Evolutionary conservation across 768 basidiomycete genomes (phyloP).

Genomic region (Collybia sordida): DNA sequence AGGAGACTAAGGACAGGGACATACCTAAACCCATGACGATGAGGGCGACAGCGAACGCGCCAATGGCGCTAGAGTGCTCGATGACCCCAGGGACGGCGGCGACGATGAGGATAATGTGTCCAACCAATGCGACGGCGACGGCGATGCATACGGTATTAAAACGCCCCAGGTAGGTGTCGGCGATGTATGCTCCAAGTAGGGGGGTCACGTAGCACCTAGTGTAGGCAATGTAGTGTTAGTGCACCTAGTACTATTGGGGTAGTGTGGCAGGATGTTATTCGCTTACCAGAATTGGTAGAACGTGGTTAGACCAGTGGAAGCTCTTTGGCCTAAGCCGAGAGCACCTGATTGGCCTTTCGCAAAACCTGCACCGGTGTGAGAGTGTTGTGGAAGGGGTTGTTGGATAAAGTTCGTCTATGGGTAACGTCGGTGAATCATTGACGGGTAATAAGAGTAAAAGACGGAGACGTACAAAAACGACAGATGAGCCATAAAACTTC

Average conservation of each 20-base stretch:
- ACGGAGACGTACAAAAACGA: constrained; percentile 43
- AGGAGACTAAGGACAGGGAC: constrained; percentile 2
- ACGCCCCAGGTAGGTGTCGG: constrained; percentile 70
- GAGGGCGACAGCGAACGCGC: constrained; percentile 56
- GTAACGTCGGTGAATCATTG: not conserved
- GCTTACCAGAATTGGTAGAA: constrained; percentile 71
- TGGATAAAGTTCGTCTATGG: constrained; percentile 74
- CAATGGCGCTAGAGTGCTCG: constrained; percentile 46
- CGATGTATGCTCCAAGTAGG: constrained; percentile 68
- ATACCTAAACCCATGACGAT: constrained; percentile 55
- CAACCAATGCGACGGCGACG: constrained; percentile 57
- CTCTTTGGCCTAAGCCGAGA: constrained; percentile 63
- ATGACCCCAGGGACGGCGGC: constrained; percentile 70
- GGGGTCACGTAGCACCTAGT: constrained; percentile 65
- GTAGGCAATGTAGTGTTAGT: not conserved
- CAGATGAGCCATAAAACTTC: constrained; percentile 45
- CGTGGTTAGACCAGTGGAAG: constrained; percentile 69
- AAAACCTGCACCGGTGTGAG: constrained; percentile 63
- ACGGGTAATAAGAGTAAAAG: not conserved
- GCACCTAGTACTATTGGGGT: not conserved
- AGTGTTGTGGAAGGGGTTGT: constrained; percentile 62
- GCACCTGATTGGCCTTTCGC: constrained; percentile 62
- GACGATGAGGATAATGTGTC: constrained; percentile 65
- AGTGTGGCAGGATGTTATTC: not conserved
- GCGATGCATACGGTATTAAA: constrained; percentile 72